Conservation (phyloP, 345 rosid genomes). For the Salix koriyanagi region DNA sequence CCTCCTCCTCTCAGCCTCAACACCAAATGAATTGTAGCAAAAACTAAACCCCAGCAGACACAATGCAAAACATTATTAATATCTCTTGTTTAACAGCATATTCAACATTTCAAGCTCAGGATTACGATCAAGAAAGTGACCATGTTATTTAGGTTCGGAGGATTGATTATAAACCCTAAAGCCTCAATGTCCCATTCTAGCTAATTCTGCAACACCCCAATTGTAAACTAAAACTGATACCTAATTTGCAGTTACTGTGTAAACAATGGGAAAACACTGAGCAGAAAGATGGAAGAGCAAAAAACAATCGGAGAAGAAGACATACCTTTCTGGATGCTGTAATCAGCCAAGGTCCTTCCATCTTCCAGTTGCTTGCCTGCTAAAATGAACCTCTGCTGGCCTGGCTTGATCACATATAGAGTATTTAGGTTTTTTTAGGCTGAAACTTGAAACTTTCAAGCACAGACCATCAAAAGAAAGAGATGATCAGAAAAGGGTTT, state of each 20-base stretch:
- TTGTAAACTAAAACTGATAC: too few relatives aligned
- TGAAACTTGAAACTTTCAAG: background rate
- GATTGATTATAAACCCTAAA: too few relatives aligned
- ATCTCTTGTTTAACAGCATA: too few relatives aligned
- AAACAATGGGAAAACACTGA: too few relatives aligned
- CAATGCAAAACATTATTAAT: too few relatives aligned
- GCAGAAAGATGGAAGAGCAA: background rate
- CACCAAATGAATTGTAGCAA: background rate
- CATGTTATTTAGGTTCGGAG: too few relatives aligned
- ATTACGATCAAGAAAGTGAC: too few relatives aligned
- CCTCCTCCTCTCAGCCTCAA: background rate
- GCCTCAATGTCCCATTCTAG: too few relatives aligned
- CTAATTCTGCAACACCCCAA: too few relatives aligned
- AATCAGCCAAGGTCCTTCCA: background rate
- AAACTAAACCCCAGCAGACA: too few relatives aligned
- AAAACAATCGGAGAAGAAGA: background rate
- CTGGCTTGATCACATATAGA: background rate
- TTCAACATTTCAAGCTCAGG: background rate
- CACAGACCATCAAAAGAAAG: background rate
- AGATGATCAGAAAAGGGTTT: background rate
- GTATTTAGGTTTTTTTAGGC: too few relatives aligned
- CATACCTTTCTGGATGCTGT: background rate
- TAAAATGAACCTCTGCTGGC: background rate
- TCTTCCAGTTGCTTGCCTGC: background rate
- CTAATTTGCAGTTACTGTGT: too few relatives aligned